Percentiles rank a stretch among this genome's conserved stretches.
phyloP scores from a whole-genome alignment of 208 protist species.

The Wallacemonas sp. region DNA sequence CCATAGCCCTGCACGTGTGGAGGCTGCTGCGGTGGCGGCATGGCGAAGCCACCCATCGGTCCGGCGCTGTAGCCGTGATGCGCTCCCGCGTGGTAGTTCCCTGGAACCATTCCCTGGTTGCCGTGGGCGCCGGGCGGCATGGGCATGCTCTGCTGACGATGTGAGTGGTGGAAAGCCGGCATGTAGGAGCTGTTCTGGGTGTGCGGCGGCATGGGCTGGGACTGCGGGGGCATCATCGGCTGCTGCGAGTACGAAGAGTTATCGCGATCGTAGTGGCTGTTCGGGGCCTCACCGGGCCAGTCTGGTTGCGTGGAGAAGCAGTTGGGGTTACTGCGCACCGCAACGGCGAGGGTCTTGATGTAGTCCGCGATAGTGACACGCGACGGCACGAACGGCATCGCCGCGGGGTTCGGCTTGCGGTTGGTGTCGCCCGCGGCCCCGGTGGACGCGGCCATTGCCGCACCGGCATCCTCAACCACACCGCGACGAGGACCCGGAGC shows the following conservation, averaged over 20 bases:
- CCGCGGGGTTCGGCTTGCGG: constrained; percentile 44
- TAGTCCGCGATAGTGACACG: constrained; percentile 40
- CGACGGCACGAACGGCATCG: constrained; percentile 39
- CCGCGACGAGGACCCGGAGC: constrained; percentile 11
- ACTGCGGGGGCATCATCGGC: constrained; percentile 10
- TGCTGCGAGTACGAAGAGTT: constrained; percentile 57
- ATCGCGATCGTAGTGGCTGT: constrained; percentile 61
- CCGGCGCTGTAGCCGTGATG: background rate
- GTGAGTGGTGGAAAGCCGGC: background rate
- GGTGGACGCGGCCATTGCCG: background rate
- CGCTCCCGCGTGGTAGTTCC: background rate
- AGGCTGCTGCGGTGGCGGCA: constrained; percentile 39
- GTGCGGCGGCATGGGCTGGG: constrained; percentile 6
- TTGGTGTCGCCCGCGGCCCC: constrained; percentile 1
- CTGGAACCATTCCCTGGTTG: background rate
- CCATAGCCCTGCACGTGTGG: constrained; percentile 20
- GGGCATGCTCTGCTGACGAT: constrained; percentile 2
- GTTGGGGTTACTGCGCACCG: constrained; percentile 38
- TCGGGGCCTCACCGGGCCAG: constrained; percentile 52
- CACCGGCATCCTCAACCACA: background rate
- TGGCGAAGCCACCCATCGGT: constrained; percentile 14
- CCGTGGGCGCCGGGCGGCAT: constrained; percentile 12
- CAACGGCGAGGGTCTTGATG: constrained; percentile 42
- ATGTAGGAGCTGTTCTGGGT: constrained; percentile 5
- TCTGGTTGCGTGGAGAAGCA: constrained; percentile 42